Base-by-base conservation (phyloP, 768 basidiomycete genomes). In the Porphyrellus cyaneotinctus region DNA sequence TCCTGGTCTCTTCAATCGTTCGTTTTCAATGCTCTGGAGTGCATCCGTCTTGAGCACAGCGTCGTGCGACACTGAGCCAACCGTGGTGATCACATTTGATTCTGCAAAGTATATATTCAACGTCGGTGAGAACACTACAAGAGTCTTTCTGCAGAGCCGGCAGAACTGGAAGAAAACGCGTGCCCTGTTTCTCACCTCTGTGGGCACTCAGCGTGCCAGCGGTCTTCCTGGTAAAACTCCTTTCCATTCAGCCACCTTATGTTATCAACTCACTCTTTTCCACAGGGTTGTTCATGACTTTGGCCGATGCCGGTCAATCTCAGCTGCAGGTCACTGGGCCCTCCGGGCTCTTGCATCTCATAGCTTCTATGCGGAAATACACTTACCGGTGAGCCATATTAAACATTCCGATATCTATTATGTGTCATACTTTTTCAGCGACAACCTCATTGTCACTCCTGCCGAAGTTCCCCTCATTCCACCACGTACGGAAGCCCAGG, bases 91-190 rank as follows among this genome's bases (percentile, higher is more conserved):
- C 58, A 75, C 78, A 1, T 94, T 93, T 65, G 86, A 89, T 58
- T 75, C 78, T 48, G 85, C 80, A 13, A 88, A 91, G 60, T 97
- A 94, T 60, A 76, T 95, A 35, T 92, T 97, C 77, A 94, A 94
- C 69, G 83, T 77, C 18, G 86, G 90, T 9, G 93, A 97, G 69
- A 87, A 87, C 53, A 83, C 87, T 2, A 84, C 83, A 38, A 75
- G 95, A 32, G 72, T 87, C 1, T 88, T 87, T 64, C 69, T 85
- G 15, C 87, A 93, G 70, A 82, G 82, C 53, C 74, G 72, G 57
- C 72, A 78, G 41, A 81, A 81, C 44, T 81, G 89, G 78, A 82
- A 77, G 64, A 87, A 81, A 58, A 75, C 87, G 6, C 78, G 76
- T 33, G 85, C 77, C 1, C 52, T 95, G 10, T 95, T 97, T 69